Base-by-base conservation (phyloP, 495 filamentous ascomycete genomes). In the Tuber brumale region DNA sequence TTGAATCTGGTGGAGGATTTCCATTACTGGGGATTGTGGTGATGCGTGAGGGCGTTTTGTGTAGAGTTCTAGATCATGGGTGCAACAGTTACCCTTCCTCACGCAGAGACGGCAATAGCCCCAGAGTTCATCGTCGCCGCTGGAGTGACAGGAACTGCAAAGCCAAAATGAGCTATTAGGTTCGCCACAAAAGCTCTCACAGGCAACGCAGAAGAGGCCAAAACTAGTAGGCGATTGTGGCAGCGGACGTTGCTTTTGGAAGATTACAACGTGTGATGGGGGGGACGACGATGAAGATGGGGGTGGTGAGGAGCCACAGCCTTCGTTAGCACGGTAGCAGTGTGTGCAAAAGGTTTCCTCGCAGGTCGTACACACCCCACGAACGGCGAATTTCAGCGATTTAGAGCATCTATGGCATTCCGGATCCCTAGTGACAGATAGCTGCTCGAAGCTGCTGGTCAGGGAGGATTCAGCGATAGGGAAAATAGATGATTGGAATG, bases 151-250 rank as follows among this genome's bases (percentile, higher is more conserved):
- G 41, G 46, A 69, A 12, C 9, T 51, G 35, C 81, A 82, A 16
- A 71, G 71, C 80, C 80, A 82, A 71, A 82, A 19, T 76, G 75
- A n/a, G 1, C 39, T 37, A 23, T 69, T 76, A n/a, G 73, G 37
- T 23, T 75, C 74, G 37, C 82, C 81, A 46, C 81, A 81, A 75
- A 75, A 82, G 19, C 71, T 70, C 69, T 82, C 81, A 71, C 81
- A 82, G 75, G 80, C 51, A 9, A 80, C 81, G 66, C 81, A 82
- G 73, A 82, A 82, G 4, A 77, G n/a, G n/a, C 81, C 81, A 10
- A 69, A 23, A 42, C 75, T 69, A 5, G 78, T 46, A 19, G 77
- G 69, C 3, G 48, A 74, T 16, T 71, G 74, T 10, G 77, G 77
- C 12, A 27, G 23, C 31, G 72, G 69, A 9, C 71, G 72, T 2